phyloP scores from a whole-genome alignment of 805 yeast genomes.

The Schizosaccharomyces cryophilus region DNA sequence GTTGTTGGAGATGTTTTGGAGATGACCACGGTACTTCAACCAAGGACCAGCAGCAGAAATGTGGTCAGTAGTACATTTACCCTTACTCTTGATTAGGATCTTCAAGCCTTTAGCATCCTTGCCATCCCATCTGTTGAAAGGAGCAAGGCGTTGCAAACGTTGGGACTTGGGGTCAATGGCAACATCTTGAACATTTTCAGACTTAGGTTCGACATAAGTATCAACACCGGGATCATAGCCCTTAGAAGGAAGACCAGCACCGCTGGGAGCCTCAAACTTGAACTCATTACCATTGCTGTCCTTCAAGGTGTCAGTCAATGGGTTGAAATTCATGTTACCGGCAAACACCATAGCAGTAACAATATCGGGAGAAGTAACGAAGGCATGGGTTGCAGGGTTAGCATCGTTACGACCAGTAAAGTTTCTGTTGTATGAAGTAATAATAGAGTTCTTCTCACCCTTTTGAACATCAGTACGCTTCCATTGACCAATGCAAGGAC shows the following conservation, averaged over 20 bases:
- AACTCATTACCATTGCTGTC: constrained; percentile 45
- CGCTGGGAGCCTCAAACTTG: constrained; percentile 50
- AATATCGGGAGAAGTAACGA: constrained; percentile 93
- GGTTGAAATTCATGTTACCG: constrained; percentile 81
- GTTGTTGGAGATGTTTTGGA: constrained; percentile 84
- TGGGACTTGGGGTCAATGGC: constrained; percentile 72
- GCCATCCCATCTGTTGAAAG: constrained; percentile 70
- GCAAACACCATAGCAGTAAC: constrained; percentile 93
- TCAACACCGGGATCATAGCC: constrained; percentile 32
- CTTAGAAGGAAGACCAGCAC: constrained; percentile 43
- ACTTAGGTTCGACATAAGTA: constrained; percentile 50
- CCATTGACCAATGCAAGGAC: constrained; percentile 99
- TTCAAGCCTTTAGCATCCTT: constrained; percentile 45
- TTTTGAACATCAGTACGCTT: constrained; percentile 48
- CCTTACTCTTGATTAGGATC: constrained; percentile 74
- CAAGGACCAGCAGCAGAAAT: constrained; percentile 97
- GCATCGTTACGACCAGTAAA: constrained; percentile 97
- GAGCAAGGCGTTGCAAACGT: constrained; percentile 73
- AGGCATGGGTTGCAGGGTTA: constrained; percentile 90
- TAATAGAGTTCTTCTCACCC: constrained; percentile 51
- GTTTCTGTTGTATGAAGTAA: constrained; percentile 93
- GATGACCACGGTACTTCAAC: constrained; percentile 94
- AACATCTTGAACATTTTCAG: constrained; percentile 33
- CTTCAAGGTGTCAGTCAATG: constrained; percentile 61
- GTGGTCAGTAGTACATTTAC: constrained; percentile 96